phyloP scores from a whole-genome alignment of 2,329 filamentous ascomycete genomes.

The Colletotrichum sp. region DNA sequence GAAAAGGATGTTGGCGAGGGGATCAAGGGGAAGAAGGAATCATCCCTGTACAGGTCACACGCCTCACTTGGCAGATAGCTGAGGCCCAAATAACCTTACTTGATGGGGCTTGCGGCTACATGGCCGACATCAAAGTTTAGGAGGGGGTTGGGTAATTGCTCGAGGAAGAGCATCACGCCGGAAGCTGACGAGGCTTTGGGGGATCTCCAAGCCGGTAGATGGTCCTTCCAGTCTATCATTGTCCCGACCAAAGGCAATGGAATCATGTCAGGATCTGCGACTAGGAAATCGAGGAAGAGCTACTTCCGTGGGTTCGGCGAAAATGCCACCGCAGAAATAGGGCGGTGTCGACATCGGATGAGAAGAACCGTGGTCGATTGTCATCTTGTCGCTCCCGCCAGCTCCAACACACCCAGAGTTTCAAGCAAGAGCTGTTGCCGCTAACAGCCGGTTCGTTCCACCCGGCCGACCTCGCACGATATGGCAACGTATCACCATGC shows the following conservation, averaged over 20 bases:
- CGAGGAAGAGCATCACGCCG: background rate
- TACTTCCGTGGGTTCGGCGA: background rate
- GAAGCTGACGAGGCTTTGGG: background rate
- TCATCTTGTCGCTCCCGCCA: background rate
- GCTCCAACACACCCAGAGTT: background rate
- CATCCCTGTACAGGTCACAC: background rate
- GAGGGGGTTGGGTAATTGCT: background rate
- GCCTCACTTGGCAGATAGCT: background rate
- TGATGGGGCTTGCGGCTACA: background rate
- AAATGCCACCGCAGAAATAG: background rate
- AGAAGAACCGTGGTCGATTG: background rate
- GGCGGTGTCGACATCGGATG: background rate
- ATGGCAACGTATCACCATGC: background rate
- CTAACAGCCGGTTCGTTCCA: background rate
- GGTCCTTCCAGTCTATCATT: background rate
- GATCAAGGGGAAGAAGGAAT: background rate
- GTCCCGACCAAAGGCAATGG: background rate
- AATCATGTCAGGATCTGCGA: background rate
- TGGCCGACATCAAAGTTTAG: background rate
- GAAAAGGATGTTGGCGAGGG: background rate
- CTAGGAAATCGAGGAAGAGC: background rate
- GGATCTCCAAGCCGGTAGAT: background rate
- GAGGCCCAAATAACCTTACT: constrained; percentile 14
- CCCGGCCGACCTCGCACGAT: background rate
- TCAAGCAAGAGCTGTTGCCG: background rate